Evolutionary conservation across 2,329 filamentous ascomycete genomes (phyloP).

Genomic region (Incumbomyces delicatus): DNA sequence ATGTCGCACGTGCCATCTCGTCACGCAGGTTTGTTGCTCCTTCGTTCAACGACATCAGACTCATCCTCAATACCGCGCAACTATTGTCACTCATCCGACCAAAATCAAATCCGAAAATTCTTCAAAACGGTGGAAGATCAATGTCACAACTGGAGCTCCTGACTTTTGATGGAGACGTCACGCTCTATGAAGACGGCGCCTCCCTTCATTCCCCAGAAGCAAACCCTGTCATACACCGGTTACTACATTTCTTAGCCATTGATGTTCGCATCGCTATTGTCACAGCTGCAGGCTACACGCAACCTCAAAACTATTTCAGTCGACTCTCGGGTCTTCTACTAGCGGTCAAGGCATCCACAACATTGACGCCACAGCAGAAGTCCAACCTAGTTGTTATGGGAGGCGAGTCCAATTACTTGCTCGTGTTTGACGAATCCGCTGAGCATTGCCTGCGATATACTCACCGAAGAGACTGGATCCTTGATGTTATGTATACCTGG

Average conservation of each 20-base stretch:
- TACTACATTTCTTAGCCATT: constrained; percentile 61
- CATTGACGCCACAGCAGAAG: constrained; percentile 57
- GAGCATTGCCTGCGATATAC: constrained; percentile 60
- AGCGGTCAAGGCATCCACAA: constrained; percentile 54
- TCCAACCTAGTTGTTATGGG: constrained; percentile 83
- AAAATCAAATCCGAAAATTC: constrained; percentile 6
- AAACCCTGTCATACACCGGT: constrained; percentile 65
- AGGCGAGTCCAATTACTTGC: constrained; percentile 92
- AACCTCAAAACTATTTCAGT: constrained; percentile 74
- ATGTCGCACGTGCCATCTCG: constrained; percentile 75
- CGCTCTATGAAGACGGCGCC: constrained; percentile 83
- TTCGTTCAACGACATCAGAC: constrained; percentile 90
- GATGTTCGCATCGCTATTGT: constrained; percentile 88
- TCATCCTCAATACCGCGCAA: constrained; percentile 91
- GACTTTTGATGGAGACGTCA: constrained; percentile 97
- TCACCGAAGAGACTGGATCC: constrained; percentile 47
- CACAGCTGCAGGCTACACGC: constrained; percentile 89
- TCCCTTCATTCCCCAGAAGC: constrained; percentile 53
- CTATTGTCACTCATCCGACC: constrained; percentile 72
- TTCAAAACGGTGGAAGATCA: constrained; percentile 5
- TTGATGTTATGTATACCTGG: constrained; percentile 46
- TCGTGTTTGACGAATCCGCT: constrained; percentile 59
- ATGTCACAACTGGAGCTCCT: constrained; percentile 67
- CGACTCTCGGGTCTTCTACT: constrained; percentile 81
- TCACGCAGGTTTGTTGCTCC: constrained; percentile 87